Evolutionary conservation across 1,284 basidiomycete species (phyloP).

Genomic region (Erythrobasidium hasegawianum): DNA sequence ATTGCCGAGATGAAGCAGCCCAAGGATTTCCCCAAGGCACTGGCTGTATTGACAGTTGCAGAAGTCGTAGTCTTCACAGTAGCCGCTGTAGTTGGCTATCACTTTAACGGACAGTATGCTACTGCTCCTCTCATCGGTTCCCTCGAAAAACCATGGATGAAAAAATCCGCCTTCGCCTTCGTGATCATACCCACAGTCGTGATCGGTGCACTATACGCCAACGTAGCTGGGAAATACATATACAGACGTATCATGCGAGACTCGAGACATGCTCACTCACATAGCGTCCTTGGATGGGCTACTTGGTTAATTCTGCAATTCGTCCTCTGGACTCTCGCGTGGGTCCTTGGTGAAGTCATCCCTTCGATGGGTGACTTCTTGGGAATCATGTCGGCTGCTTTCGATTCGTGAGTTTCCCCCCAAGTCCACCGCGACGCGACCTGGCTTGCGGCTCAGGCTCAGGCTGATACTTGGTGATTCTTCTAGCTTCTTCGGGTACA

Average conservation of each 20-base stretch:
- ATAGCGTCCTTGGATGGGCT: conserved; percentile 48
- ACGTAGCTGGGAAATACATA: conserved; percentile 45
- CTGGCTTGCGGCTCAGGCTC: neutral
- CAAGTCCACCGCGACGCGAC: too few species aligned
- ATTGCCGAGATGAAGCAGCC: conserved; percentile 49
- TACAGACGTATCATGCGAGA: conserved; percentile 45
- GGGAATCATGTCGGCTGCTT: conserved; percentile 47
- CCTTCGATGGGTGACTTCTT: conserved; percentile 44
- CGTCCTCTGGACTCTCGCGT: conserved; percentile 47
- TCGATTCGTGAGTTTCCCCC: conserved; percentile 40
- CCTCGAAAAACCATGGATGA: conserved; percentile 37
- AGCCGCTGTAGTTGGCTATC: conserved; percentile 41
- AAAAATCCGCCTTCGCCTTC: conserved; percentile 44
- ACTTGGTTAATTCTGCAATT: conserved; percentile 45
- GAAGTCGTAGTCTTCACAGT: conserved; percentile 45
- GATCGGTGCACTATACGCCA: conserved; percentile 48
- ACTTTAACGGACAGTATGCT: conserved; percentile 45
- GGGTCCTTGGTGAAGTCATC: conserved; percentile 47
- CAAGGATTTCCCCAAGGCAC: conserved; percentile 48
- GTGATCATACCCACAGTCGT: conserved; percentile 48
- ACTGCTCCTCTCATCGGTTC: conserved; percentile 39
- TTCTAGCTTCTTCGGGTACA: conserved; percentile 44
- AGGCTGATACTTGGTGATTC: too few species aligned
- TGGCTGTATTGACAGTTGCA: conserved; percentile 45
- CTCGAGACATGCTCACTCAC: conserved; percentile 47